Percentiles rank a stretch among this genome's conserved stretches.
Evolutionary conservation across 768 basidiomycete genomes (phyloP).

Genomic region (Termitomyces sp.): DNA sequence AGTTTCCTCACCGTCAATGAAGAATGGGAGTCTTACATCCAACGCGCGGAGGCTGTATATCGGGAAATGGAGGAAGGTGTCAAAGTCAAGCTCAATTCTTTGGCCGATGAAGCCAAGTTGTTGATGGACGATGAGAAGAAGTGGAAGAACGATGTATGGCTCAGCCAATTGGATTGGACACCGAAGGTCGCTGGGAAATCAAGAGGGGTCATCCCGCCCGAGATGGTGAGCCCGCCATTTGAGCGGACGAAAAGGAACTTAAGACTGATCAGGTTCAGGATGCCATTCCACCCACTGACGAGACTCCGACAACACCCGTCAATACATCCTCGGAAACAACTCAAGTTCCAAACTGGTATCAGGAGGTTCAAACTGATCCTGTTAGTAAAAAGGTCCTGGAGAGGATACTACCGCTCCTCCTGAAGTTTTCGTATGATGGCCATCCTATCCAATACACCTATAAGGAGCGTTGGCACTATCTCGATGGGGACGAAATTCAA

Average conservation of each 20-base stretch:
- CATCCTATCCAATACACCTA: constrained; percentile 53
- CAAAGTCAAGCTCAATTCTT: constrained; percentile 64
- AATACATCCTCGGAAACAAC: background rate
- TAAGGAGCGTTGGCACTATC: constrained; percentile 68
- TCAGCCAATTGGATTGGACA: constrained; percentile 92
- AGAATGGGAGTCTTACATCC: constrained; percentile 82
- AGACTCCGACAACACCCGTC: background rate
- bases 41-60: constrained; percentile 75
- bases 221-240: constrained; percentile 15
- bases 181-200: constrained; percentile 76
- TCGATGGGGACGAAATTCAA: constrained; percentile 25
- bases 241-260: background rate
- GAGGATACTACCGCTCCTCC: constrained; percentile 62
- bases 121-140: constrained; percentile 38
- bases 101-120: constrained; percentile 68
- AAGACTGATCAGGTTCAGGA: constrained; percentile 6
- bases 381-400: constrained; percentile 39
- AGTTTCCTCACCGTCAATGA: constrained; percentile 90
- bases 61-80: constrained; percentile 67
- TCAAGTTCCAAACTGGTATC: constrained; percentile 57
- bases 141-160: constrained; percentile 79
- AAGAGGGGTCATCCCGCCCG: constrained; percentile 46
- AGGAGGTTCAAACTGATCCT: constrained; percentile 40
- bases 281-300: background rate
- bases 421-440: constrained; percentile 59